Conservation (phyloP, 768 basidiomycete genomes). For the Punctularia strigosozonata region DNA sequence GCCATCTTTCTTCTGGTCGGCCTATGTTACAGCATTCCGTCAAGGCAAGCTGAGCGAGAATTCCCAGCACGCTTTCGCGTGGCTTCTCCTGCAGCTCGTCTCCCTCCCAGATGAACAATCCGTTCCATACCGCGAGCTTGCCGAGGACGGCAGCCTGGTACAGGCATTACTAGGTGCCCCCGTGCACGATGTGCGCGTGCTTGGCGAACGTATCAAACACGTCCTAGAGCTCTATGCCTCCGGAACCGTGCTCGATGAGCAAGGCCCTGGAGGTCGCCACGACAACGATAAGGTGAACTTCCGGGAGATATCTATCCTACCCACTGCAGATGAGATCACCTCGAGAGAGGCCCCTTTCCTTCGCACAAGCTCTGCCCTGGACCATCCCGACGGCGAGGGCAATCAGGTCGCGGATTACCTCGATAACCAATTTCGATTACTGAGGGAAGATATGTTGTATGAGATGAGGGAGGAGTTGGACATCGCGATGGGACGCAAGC, state of each 20-base stretch:
- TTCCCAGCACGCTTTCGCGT: conserved; percentile 29
- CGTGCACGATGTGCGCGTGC: conserved; percentile 13
- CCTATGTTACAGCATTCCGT: conserved; percentile 10
- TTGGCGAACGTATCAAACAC: conserved; percentile 29
- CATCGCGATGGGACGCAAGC: conserved; percentile 25
- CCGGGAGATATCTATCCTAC: conserved; percentile 47
- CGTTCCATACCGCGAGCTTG: conserved; percentile 25
- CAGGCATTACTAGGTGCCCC: conserved; percentile 14
- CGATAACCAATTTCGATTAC: conserved; percentile 55
- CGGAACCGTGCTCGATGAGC: conserved; percentile 13
- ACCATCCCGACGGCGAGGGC: conserved; percentile 26
- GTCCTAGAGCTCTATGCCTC: conserved; percentile 18
- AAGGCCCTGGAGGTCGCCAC: conserved; percentile 50
- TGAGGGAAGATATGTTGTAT: conserved; percentile 51
- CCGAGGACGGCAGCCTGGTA: conserved; percentile 20
- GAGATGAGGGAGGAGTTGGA: conserved; percentile 47
- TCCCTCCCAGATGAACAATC: conserved; percentile 23
- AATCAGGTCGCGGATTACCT: conserved; percentile 35
- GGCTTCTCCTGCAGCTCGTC: conserved; percentile 39
- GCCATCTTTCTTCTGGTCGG: conserved; percentile 39
- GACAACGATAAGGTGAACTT: conserved; percentile 60
- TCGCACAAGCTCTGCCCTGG: conserved; percentile 29
- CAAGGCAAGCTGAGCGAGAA: conserved; percentile 11
- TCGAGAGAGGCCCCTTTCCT: conserved; percentile 36
- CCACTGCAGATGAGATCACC: conserved; percentile 45